Conservation (phyloP, 768 basidiomycete species). For the Termitomyces sp. region DNA sequence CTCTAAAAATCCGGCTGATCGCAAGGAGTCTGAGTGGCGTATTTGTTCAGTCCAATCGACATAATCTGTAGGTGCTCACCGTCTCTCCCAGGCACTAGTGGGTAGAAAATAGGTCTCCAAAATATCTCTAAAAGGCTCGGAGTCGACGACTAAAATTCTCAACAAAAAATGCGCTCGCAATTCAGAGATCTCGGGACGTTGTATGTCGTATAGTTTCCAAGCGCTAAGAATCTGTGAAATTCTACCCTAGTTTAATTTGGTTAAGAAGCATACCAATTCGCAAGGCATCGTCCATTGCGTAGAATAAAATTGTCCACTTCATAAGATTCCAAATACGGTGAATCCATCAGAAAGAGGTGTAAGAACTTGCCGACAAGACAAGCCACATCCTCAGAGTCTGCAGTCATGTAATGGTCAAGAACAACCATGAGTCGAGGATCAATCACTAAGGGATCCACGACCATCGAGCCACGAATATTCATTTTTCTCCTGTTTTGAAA, state of each 20-base stretch:
- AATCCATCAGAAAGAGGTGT: conserved; percentile 53
- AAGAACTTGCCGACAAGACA: conserved; percentile 61
- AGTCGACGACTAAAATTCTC: conserved; percentile 58
- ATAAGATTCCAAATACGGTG: conserved; percentile 57
- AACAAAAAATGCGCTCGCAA: conserved; percentile 56
- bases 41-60: not conserved
- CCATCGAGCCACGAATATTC: conserved; percentile 33
- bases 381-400: conserved; percentile 45
- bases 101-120: conserved; percentile 38
- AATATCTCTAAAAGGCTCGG: conserved; percentile 55
- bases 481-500: conserved; percentile 42
- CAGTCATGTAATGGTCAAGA: conserved; percentile 47
- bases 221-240: conserved; percentile 34
- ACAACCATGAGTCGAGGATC: conserved; percentile 54
- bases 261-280: conserved; percentile 45
- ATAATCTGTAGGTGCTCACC: conserved; percentile 33
- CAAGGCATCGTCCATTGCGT: conserved; percentile 55
- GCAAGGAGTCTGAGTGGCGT: conserved; percentile 41
- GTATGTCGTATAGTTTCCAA: conserved; percentile 69
- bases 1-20: conserved; percentile 55
- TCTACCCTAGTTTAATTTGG: not conserved
- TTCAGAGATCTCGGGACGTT: conserved; percentile 47
- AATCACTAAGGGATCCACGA: conserved; percentile 59
- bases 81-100: conserved; percentile 39
- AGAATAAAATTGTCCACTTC: conserved; percentile 75